Evolutionary conservation across 257 asterid species (phyloP).

Genomic region (Fraxinus anomala): DNA sequence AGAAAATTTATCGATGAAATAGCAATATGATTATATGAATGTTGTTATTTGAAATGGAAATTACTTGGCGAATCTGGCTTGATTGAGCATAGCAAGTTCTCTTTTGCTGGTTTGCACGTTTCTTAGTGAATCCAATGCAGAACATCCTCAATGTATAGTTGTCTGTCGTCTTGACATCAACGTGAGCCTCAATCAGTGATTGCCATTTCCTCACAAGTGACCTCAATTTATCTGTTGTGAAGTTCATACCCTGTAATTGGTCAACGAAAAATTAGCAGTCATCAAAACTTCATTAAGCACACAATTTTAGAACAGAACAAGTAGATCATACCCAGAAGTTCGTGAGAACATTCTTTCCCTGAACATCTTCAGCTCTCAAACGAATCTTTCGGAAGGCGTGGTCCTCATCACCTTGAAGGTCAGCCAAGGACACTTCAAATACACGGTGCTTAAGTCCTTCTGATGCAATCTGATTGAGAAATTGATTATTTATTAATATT

Average conservation of each 20-base stretch:
- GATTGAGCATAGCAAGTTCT: slow-evolving; percentile 66
- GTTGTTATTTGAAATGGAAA: background rate
- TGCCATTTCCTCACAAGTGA: slow-evolving; percentile 68
- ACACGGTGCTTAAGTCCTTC: slow-evolving; percentile 35
- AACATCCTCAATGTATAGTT: slow-evolving; percentile 55
- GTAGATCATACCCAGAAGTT: slow-evolving; percentile 27
- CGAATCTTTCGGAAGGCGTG: slow-evolving; percentile 35
- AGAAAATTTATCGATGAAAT: background rate
- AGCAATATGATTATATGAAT: no score
- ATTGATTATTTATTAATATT: no score
- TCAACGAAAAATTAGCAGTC: background rate
- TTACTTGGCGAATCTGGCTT: slow-evolving; percentile 67
- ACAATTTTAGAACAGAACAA: background rate
- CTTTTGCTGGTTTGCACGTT: slow-evolving; percentile 75
- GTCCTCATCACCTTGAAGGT: slow-evolving; percentile 35
- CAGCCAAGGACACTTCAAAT: slow-evolving; percentile 34
- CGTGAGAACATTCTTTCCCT: slow-evolving; percentile 35
- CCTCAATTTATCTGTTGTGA: slow-evolving; percentile 68
- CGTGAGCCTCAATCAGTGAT: slow-evolving; percentile 64
- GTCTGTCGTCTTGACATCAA: slow-evolving; percentile 69
- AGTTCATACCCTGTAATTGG: slow-evolving; percentile 58
- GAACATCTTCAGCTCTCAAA: slow-evolving; percentile 36
- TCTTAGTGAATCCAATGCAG: slow-evolving; percentile 69
- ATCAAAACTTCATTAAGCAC: no score
- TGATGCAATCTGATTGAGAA: slow-evolving; percentile 30